These are phyloP conservation scores for Starmerella riodocensis DNA, from an alignment of 805 yeast species.

Conservation along the genomic window DNA sequence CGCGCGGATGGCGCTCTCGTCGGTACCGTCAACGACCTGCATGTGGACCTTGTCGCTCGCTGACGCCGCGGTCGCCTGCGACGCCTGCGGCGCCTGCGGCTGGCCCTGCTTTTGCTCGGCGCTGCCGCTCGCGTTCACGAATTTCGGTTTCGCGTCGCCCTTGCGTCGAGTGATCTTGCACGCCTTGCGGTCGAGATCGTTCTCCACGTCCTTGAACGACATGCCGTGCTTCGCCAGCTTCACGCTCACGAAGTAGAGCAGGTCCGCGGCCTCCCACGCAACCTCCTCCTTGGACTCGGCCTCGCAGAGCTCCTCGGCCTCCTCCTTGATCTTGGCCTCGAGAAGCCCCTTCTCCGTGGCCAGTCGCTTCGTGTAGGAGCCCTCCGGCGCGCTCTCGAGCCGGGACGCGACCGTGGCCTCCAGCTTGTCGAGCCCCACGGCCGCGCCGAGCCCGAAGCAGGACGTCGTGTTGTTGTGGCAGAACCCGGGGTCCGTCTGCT, in stretches of 20 bases:
- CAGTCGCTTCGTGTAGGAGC: conserved; percentile 86
- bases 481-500: conserved; percentile 77
- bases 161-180: conserved; percentile 80
- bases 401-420: conserved; percentile 57
- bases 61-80: neutral
- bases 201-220: conserved; percentile 64
- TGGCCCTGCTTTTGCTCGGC: conserved; percentile 1
- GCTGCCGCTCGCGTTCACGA: too few relatives aligned
- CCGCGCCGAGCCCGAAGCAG: conserved; percentile 53
- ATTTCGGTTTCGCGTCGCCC: conserved; percentile 90
- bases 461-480: conserved; percentile 75
- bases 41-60: conserved; percentile 17
- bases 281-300: conserved; percentile 57
- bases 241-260: conserved; percentile 52
- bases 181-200: conserved; percentile 68
- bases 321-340: conserved; percentile 79
- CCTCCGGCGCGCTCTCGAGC: conserved; percentile 60
- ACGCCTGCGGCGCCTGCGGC: neutral
- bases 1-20: conserved; percentile 35
- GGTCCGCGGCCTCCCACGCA: conserved; percentile 96
- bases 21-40: conserved; percentile 27
- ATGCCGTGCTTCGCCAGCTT: conserved; percentile 68
- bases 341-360: conserved; percentile 65
- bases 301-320: conserved; percentile 88
- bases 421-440: conserved; percentile 52